Evolutionary conservation across 2,329 filamentous ascomycete genomes (phyloP), one percentile per base, ranked within the genome.

Genomic region (Tolypocladium paradoxum): DNA sequence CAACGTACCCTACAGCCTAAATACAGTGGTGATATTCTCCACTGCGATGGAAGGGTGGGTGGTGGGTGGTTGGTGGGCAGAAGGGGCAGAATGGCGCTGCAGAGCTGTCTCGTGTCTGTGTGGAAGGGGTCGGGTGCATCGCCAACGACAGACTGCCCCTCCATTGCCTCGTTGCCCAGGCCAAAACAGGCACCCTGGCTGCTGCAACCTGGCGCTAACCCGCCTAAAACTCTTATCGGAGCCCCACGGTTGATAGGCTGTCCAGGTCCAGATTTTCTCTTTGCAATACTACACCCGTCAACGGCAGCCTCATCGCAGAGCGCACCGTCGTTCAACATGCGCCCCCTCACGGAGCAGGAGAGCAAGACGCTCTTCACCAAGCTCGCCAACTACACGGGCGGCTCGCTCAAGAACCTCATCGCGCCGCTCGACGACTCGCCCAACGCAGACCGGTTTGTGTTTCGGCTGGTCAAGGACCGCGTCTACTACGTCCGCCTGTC

Each of bases 401-500:
- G 81, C 63, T 91, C 88, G 20, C 80, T 96, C 61, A 92, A 90
- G 70, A 84, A 90, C 70, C 81, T 96, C 60, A 90, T 92, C 62
- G 82, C 85, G 48, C 85, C 87, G 11, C 75, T 87, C 56, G 80
- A 85, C 64, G 77, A 84, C 71, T 81, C 79, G 43, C 77, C 79
- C 62, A 80, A 84, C 56, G 77, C 79, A 60, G 88, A 93, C 70
- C 84, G 89, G 64, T 86, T 89, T 70, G 89, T 95, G 57, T 95
- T 96, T 70, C 86, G 90, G 53, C 77, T 95, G 52, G 84, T 92
- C 68, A 83, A 87, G 61, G 84, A 83, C 64, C 83, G 91, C 58
- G 89, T 95, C 60, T 97, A 95, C 78, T 97, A 97, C 65, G 87
- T 96, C 43, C 85, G 88, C 56, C 83, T 95, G 58, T 90, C 87